Evolutionary conservation across 768 basidiomycete species (phyloP), one percentile per base, ranked within the genome.

Genomic region (Mycena albidolilacea): DNA sequence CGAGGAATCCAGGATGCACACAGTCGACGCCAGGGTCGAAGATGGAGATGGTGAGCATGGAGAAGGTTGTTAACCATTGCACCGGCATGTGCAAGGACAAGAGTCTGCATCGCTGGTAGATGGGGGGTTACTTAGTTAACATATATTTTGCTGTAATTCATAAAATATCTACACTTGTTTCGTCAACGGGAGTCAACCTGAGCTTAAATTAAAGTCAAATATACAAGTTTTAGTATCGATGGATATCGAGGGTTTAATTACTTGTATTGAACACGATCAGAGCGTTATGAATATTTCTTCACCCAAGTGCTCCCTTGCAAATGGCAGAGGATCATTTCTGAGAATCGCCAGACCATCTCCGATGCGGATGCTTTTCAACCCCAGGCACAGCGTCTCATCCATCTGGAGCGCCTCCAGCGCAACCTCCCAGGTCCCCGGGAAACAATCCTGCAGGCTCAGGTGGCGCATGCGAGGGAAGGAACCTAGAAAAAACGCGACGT

Each of bases 1-100:
- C 44, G 17, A 21, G 12, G 30, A 17, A 21, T 44, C 11, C 23
- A 66, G 64, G 64, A 9, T 66, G 64, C 54, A 43, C 3, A 41
- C 54, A 66, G 54, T 55, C 64, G 54, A 55, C 41, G 19, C 82
- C 80, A 1, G 68, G 71, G 38, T 67, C 59, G 19, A 68, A 52
- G 64, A 39, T 58, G 39, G 66, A 44, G 55, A 59, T 35, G 57
- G 44, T 66, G 14, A 66, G 52, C 64, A 66, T 55, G 52, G 52
- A 67, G 66, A 58, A 67, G 66, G 66, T 48, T 15, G 43, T 58
- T 12, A 46, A 15, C 8, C 66, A 67, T 38, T 67, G 66, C 66
- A 67, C 17, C 9, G 15, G 17, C 9, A 59, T 67, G 55, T 67
- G 66, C 66, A 58, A 43, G 55, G 17, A 59, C 3, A 35, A 59